Evolutionary conservation across 2,329 filamentous ascomycete species (phyloP), one percentile per base, ranked within the genome.

Genomic region (Colletotrichum lini): DNA sequence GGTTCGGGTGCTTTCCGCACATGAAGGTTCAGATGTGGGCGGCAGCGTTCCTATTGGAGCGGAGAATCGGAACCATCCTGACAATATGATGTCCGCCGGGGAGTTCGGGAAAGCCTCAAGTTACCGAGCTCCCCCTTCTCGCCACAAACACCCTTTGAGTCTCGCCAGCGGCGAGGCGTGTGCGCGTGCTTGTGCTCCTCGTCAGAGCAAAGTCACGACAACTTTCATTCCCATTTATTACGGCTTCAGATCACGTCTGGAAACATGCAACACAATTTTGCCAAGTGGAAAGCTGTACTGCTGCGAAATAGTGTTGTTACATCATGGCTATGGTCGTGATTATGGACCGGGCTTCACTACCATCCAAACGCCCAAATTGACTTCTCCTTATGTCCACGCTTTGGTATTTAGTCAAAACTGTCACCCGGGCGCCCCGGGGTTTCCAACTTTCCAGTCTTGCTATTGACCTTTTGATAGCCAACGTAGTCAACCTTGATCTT

Each of bases 41-140:
- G 58, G 58, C 10, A 47, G 26, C 44, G 58, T 50, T 61, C 58
- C 58, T 23, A 61, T 61, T 61, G 45, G 58, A 12, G 35, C 53
- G 3, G 35, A 16, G 35, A 21, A 10, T 61, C 44, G 58, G 58
- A 30, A 50, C 58, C 44, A 61, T 61, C 35, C 58, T 44, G 58
- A 50, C 44, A 23, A 40, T 12, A 18, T 30, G 10, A 18, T 54
- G 9, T 6, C n/a, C 18, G 5, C 6, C 18, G 12, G n/a, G 18
- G 18, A 7, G 26, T 23, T 50, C 12, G 18, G 4, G 16, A 18
- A 23, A n/a, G 35, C 10, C 18, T 56, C 5, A 15, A 18, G 9
- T 15, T 12, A 21, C 30, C 16, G 30, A 12, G 16, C 4, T 54
- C 7, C 4, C 13, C 13, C 18, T 21, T 21, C 50, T n/a, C 30